Percentiles rank a stretch among this genome's conserved stretches.
Conservation (phyloP, 1,284 basidiomycete species). For the Ganoderma boninense region DNA sequence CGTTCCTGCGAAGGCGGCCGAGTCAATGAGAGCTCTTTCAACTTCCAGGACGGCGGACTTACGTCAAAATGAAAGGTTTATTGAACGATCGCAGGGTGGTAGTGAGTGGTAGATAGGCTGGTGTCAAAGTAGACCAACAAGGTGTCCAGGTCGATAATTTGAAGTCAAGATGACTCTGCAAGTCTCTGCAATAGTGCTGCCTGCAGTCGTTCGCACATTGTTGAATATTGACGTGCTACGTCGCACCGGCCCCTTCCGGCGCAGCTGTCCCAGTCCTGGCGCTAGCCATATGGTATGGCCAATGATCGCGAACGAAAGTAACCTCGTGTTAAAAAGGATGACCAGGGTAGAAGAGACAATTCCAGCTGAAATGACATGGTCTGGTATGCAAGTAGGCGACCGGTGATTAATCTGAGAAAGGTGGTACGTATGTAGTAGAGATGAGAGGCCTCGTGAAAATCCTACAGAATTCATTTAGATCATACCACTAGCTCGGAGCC, state of each 20-base stretch:
- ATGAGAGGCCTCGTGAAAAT: not conserved
- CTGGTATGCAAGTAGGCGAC: not conserved
- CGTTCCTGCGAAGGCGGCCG: not conserved
- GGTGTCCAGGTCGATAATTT: not conserved
- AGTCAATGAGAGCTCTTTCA: not conserved
- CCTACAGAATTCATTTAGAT: constrained; percentile 6
- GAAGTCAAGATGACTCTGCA: not conserved
- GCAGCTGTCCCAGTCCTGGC: not conserved
- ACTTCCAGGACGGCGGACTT: not conserved
- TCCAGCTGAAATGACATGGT: not conserved
- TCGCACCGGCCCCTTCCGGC: not conserved
- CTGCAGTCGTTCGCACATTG: too few species aligned
- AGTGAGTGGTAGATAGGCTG: not conserved
- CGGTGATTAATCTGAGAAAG: not conserved
- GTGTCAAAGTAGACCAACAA: not conserved
- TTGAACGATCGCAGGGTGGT: not conserved
- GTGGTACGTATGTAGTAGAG: not conserved
- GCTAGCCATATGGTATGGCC: not conserved
- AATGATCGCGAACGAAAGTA: not conserved
- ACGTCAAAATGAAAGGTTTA: not conserved
- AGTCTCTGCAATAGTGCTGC: too few species aligned
- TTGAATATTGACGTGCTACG: not conserved
- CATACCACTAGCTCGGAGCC: constrained; percentile 5
- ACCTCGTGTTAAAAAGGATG: not conserved
- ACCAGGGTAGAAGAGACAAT: not conserved